A percentile compares a stretch with the other conserved stretches of the same genome.
Evolutionary conservation across 2,329 filamentous ascomycete species (phyloP).

Genomic region (Aspergillus tanneri): DNA sequence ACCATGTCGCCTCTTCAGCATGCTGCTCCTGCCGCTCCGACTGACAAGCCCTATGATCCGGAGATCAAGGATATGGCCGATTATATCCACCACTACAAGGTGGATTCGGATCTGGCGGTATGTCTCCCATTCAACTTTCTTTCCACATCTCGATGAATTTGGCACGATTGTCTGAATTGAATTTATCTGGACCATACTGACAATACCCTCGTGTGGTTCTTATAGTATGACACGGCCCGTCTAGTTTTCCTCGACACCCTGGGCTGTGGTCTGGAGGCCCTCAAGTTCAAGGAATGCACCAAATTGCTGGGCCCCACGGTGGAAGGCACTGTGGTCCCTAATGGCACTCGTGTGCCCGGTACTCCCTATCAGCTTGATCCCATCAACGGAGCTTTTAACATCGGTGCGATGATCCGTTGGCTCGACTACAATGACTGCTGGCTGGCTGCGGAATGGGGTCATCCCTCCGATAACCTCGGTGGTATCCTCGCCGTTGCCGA

Average conservation of each 20-base stretch:
- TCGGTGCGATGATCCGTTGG: conserved; percentile 98
- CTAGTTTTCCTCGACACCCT: conserved; percentile 96
- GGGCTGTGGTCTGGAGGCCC: conserved; percentile 91
- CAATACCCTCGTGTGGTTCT: not conserved
- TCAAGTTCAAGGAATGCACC: conserved; percentile 92
- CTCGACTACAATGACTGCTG: conserved; percentile 99
- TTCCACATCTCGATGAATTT: not conserved
- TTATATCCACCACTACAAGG: conserved; percentile 89
- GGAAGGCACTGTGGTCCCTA: conserved; percentile 84
- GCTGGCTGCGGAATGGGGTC: conserved; percentile 97
- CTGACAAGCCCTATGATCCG: conserved; percentile 69
- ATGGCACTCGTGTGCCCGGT: conserved; percentile 86
- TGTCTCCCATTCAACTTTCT: conserved; percentile 35
- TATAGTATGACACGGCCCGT: conserved; percentile 81
- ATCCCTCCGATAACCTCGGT: conserved; percentile 96
- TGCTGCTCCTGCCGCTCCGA: conserved; percentile 36
- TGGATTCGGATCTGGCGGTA: conserved; percentile 90
- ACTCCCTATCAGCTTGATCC: conserved; percentile 94
- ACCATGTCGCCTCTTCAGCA: conserved; percentile 45
- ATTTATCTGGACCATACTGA: not conserved
- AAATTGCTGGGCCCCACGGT: conserved; percentile 93
- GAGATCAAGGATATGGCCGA: conserved; percentile 93
- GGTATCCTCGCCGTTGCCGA: conserved; percentile 95
- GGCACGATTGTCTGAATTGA: not conserved
- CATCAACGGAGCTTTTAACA: conserved; percentile 96